Evolutionary conservation across 176 grass and related monocot species (phyloP), one percentile per base, ranked within the genome.

Genomic region (barley (Hordeum vulgare)): DNA sequence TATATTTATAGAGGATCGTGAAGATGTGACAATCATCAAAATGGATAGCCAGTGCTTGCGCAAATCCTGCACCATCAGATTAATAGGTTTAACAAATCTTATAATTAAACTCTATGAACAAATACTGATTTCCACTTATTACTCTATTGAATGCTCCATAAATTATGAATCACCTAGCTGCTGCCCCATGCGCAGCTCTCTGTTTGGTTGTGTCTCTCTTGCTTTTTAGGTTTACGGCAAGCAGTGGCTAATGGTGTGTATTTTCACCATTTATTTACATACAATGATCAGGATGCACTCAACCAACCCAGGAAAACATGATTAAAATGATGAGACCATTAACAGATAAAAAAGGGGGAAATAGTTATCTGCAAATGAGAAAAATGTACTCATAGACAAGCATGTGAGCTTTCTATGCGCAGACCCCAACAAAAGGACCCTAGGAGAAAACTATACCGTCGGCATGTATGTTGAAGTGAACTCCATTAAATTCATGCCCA

Each of bases 1-100:
- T 83, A 98, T 98, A 84, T 98, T 98, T 95, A 92, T 90, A 49
- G 90, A 93, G 66, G 96, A 98, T 69, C 96, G 66, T 81, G 93
- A 95, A 86, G 96, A 98, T 78, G 96, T 98, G 63, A 98, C 96
- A 80, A 98, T 98, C 93, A 98, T 98, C 85, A 98, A 91, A 56
- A 95, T 98, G 77, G 93, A 93, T 40, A 98, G 68, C 96, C 96
- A 98, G 68, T 98, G 87, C 85, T 95, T 98, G 21, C 93, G 89
- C 77, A 98, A 83, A 90, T 98, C 96, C 96, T 98, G 89, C 69
- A 88, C 5, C 66, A 36, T 82, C 25, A 11, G 25, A 47, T 66
- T 86, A 73, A 60, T 17, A 81, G 8, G 27, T 74, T 66, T 83
- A 45, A 49, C 13, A 66, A 77, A 42, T 60, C 29, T 20, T 59